Percentiles rank a stretch among this genome's conserved stretches.
Evolutionary conservation across 1,139 yeast species (phyloP).

Genomic region (Geotrichum citri-aurantii): DNA sequence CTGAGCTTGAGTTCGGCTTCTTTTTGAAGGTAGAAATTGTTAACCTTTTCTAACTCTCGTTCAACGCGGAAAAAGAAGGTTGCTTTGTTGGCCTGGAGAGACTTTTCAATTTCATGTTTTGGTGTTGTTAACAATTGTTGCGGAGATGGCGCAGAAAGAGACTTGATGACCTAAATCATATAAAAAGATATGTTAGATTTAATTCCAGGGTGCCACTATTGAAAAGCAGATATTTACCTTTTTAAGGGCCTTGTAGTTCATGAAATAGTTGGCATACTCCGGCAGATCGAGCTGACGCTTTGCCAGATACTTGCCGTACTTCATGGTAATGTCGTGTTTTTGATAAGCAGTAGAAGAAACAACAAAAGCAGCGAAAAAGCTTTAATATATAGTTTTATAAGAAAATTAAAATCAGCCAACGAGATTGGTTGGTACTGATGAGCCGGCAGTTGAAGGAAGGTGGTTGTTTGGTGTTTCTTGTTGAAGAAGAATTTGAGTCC

Average conservation of each 20-base stretch:
- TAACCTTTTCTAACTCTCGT: constrained; percentile 91
- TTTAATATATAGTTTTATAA: background rate
- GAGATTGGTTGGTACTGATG: background rate
- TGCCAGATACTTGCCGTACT: constrained; percentile 92
- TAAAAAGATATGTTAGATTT: background rate
- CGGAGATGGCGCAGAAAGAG: constrained; percentile 34
- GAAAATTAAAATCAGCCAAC: background rate
- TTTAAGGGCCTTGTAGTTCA: constrained; percentile 88
- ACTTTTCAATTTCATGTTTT: constrained; percentile 42
- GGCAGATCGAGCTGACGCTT: constrained; percentile 92
- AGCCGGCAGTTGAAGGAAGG: background rate
- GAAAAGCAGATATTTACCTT: constrained; percentile 41
- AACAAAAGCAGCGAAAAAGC: background rate
- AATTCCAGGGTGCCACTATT: background rate
- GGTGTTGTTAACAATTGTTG: constrained; percentile 27
- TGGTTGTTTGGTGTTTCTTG: background rate
- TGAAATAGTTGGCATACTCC: constrained; percentile 88
- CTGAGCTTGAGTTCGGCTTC: constrained; percentile 77
- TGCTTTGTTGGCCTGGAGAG: constrained; percentile 84
- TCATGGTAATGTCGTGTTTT: constrained; percentile 40
- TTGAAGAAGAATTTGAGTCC: background rate
- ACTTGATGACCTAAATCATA: constrained; percentile 36
- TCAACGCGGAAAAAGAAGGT: constrained; percentile 89
- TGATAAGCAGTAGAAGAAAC: background rate
- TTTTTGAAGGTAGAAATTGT: constrained; percentile 79